phyloP scores from a whole-genome alignment of 345 rosid species.

The Gossypium australe region DNA sequence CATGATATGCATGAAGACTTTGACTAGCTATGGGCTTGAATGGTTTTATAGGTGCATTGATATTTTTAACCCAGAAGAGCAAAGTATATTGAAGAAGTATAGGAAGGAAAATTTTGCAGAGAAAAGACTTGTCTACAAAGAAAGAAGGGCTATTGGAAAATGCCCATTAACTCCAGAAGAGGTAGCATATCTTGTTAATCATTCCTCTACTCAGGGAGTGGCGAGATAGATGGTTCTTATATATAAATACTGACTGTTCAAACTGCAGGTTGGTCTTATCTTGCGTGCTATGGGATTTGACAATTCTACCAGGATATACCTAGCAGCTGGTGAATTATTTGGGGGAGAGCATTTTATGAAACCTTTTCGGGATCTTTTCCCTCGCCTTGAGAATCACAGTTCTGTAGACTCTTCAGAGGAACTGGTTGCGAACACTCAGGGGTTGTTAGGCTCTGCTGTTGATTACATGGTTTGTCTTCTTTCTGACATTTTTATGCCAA shows the following conservation, averaged over 20 bases:
- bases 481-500: slow-evolving; percentile 94
- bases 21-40: slow-evolving; percentile 5
- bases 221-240: neutral
- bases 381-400: slow-evolving; percentile 91
- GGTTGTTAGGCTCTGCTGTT: slow-evolving; percentile 93
- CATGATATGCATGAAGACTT: neutral
- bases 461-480: slow-evolving; percentile 99
- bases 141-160: slow-evolving; percentile 88
- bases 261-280: slow-evolving; percentile 82
- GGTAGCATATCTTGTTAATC: slow-evolving; percentile 33
- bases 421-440: slow-evolving; percentile 48
- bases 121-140: slow-evolving; percentile 56
- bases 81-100: slow-evolving; percentile 65
- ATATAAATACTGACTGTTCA: slow-evolving; percentile 12
- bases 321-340: slow-evolving; percentile 95
- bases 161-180: slow-evolving; percentile 92
- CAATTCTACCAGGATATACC: slow-evolving; percentile 81
- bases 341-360: slow-evolving; percentile 91
- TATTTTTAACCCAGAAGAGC: slow-evolving; percentile 75
- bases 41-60: slow-evolving; percentile 71
- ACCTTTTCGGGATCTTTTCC: slow-evolving; percentile 73
- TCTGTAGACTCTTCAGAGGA: slow-evolving; percentile 79
- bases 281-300: slow-evolving; percentile 85
- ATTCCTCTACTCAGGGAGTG: neutral
- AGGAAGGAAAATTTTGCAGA: slow-evolving; percentile 79